phyloP scores from a whole-genome alignment of 2,329 filamentous ascomycete species.

The Fusarium temperatum region DNA sequence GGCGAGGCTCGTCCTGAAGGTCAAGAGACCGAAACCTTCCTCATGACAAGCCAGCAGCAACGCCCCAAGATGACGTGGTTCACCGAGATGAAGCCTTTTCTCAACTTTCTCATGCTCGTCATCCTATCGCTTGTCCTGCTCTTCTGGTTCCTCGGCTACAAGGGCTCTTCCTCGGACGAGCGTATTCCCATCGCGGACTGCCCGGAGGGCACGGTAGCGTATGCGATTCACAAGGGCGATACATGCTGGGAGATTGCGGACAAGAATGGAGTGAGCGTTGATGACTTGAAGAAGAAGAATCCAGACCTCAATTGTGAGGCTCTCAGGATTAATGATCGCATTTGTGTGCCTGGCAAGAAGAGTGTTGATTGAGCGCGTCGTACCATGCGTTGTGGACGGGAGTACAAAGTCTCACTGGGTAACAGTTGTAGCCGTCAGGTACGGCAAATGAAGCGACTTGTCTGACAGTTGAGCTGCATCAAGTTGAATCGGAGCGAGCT shows the following conservation, averaged over 20 bases:
- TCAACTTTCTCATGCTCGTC: constrained; percentile 67
- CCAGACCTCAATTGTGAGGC: constrained; percentile 57
- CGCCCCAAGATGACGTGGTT: constrained; percentile 56
- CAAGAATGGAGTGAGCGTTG: constrained; percentile 52
- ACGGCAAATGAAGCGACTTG: constrained; percentile 7
- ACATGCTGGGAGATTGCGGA: constrained; percentile 64
- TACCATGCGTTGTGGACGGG: not conserved
- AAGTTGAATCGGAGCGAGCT: not conserved
- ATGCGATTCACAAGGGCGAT: constrained; percentile 57
- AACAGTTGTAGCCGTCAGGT: not conserved
- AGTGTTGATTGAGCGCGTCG: not conserved
- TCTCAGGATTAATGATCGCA: constrained; percentile 51
- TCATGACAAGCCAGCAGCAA: constrained; percentile 32
- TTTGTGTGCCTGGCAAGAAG: constrained; percentile 55
- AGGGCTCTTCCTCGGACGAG: constrained; percentile 37
- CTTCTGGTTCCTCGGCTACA: constrained; percentile 57
- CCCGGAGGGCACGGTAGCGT: constrained; percentile 43
- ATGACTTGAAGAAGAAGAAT: constrained; percentile 58
- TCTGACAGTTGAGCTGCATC: not conserved
- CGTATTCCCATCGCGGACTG: constrained; percentile 38
- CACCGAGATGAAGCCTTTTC: constrained; percentile 61
- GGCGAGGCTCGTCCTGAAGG: constrained; percentile 42
- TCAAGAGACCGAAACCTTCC: constrained; percentile 47
- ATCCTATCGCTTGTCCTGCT: constrained; percentile 60
- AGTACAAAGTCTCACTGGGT: not conserved